These are phyloP conservation scores for Starmerella powellii DNA, from an alignment of 805 yeast species.

Conservation along the genomic window DNA sequence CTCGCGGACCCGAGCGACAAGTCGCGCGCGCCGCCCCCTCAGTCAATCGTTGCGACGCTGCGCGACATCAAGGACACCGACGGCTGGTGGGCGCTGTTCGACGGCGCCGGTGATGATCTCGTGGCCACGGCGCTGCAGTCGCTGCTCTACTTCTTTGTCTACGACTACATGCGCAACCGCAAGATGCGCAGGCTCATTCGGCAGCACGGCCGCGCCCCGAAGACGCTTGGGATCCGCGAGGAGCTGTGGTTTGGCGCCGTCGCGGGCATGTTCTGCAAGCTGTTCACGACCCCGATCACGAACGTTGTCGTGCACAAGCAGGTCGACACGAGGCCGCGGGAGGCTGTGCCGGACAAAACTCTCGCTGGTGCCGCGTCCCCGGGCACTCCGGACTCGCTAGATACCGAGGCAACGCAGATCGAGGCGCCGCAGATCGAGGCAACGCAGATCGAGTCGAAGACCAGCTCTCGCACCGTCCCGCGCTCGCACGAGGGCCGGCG, in stretches of 20 bases:
- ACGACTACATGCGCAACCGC: slow-evolving; percentile 24
- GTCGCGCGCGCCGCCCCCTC: slow-evolving; percentile 32
- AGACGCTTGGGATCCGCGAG: slow-evolving; percentile 24
- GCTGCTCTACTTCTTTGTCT: slow-evolving; percentile 28
- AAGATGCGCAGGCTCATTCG: slow-evolving; percentile 17
- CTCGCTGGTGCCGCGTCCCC: too few species aligned
- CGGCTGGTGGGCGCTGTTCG: slow-evolving; percentile 61
- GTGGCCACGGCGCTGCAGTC: slow-evolving; percentile 26
- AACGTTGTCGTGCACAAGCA: slow-evolving; percentile 27
- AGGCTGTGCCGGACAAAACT: too few species aligned
- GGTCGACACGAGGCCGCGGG: slow-evolving; percentile 3
- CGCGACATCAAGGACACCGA: slow-evolving; percentile 55
- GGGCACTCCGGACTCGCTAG: too few species aligned
- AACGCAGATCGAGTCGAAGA: too few species aligned
- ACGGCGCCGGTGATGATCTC: slow-evolving; percentile 51
- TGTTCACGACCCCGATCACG: slow-evolving; percentile 26
- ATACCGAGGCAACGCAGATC: too few species aligned
- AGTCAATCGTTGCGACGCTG: slow-evolving; percentile 65
- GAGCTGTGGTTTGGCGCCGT: slow-evolving; percentile 26
- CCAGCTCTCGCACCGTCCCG: too few species aligned
- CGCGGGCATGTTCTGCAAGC: slow-evolving; percentile 28
- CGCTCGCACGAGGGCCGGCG: too few species aligned
- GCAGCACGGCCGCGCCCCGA: slow-evolving; percentile 22
- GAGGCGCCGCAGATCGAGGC: too few species aligned
- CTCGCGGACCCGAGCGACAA: background rate